Conservation (phyloP, 371 early-diverging fungal species). For the Dichotomocladium elegans region DNA sequence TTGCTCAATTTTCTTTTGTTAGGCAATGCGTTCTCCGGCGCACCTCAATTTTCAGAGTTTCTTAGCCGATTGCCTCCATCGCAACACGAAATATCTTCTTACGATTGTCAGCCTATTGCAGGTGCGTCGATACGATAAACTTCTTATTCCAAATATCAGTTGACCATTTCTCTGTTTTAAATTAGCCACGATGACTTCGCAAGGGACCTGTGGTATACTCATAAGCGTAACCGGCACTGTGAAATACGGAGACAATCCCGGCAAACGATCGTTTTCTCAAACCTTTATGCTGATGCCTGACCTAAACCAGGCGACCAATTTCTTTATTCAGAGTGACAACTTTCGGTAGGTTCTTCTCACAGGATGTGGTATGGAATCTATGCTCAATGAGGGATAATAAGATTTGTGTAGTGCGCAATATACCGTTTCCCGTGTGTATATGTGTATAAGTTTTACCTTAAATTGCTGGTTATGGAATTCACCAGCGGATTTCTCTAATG, state of each 20-base stretch:
- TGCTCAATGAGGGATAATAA: no score
- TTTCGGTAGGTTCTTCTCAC: slow-evolving; percentile 56
- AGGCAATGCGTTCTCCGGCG: slow-evolving; percentile 60
- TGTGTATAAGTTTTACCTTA: no score
- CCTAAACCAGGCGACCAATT: slow-evolving; percentile 43
- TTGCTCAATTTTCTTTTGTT: neutral
- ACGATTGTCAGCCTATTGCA: slow-evolving; percentile 67
- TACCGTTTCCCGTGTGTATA: no score
- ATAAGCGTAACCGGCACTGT: slow-evolving; percentile 58
- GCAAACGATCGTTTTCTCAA: slow-evolving; percentile 56
- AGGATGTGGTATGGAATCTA: no score
- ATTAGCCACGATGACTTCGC: slow-evolving; percentile 38
- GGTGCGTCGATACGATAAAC: no score
- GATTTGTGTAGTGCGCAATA: no score
- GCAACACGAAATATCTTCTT: slow-evolving; percentile 57
- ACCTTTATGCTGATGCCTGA: slow-evolving; percentile 68
- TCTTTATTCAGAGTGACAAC: slow-evolving; percentile 58
- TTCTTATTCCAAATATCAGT: no score
- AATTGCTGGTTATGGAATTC: no score
- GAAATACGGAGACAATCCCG: slow-evolving; percentile 54
- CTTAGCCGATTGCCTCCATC: slow-evolving; percentile 55
- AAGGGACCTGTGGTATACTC: slow-evolving; percentile 48
- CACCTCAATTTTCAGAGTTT: slow-evolving; percentile 53
- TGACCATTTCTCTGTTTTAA: no score
- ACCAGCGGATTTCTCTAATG: no score